These are phyloP conservation scores for Paulinella micropora DNA, from an alignment of 78 protist genomes.

Conservation along the genomic window DNA sequence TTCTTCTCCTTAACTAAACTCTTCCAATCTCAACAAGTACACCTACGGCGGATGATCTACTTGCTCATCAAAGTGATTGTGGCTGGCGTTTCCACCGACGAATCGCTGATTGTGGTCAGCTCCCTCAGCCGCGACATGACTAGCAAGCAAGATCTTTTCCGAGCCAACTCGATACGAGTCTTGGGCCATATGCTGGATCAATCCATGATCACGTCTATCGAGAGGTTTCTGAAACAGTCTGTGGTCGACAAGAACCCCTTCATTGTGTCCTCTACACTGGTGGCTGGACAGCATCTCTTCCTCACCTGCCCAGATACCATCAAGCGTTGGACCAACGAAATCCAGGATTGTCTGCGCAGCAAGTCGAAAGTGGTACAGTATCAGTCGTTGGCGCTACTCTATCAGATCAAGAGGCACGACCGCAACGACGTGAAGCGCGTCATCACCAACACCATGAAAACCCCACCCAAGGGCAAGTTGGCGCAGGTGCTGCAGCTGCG, in stretches of 20 bases:
- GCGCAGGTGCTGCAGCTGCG: too few species aligned
- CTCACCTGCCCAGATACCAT: background rate
- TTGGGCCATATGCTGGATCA: conserved; percentile 66
- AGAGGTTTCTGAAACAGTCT: background rate
- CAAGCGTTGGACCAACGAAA: background rate
- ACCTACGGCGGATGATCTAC: conserved; percentile 67
- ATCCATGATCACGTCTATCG: background rate
- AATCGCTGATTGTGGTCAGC: conserved; percentile 63
- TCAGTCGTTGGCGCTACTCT: conserved; percentile 77
- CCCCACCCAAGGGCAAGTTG: background rate
- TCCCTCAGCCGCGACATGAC: conserved; percentile 71
- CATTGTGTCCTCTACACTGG: background rate
- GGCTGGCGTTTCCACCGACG: conserved; percentile 56
- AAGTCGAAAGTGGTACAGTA: conserved; percentile 93
- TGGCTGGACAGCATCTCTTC: background rate
- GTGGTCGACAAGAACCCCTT: background rate
- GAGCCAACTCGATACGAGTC: conserved; percentile 87
- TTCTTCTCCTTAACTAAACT: conserved; percentile 90
- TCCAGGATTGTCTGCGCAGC: too few species aligned
- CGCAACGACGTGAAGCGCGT: too few species aligned
- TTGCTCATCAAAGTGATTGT: conserved; percentile 74
- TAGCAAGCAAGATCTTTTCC: conserved; percentile 51
- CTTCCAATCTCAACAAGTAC: conserved; percentile 69
- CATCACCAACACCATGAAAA: too few species aligned
- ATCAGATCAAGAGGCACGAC: conserved; percentile 66